These are phyloP conservation scores for Lodderomyces metapsilosis DNA, from an alignment of 1,139 yeast species.

Conservation along the genomic window DNA sequence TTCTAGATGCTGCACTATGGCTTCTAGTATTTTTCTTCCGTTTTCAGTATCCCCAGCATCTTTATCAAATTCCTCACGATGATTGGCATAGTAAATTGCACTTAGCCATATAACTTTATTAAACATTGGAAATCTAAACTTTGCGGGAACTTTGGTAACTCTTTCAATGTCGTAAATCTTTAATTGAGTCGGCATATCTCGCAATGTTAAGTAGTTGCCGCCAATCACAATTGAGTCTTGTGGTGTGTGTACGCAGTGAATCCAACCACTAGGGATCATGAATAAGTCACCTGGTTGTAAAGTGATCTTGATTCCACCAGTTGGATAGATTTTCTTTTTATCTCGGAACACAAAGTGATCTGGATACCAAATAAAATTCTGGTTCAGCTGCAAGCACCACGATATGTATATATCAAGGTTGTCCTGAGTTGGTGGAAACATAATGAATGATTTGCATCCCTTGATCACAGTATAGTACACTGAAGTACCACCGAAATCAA, in stretches of 20 bases:
- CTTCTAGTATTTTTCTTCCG: slow-evolving; percentile 5
- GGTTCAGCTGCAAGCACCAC: slow-evolving; percentile 73
- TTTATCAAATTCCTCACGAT: slow-evolving; percentile 20
- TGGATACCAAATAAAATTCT: slow-evolving; percentile 66
- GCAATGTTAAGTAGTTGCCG: slow-evolving; percentile 75
- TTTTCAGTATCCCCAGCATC: slow-evolving; percentile 20
- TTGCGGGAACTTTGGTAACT: slow-evolving; percentile 68
- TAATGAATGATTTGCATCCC: slow-evolving; percentile 71
- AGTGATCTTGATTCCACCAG: slow-evolving; percentile 62
- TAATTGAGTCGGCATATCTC: slow-evolving; percentile 63
- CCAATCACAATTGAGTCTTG: slow-evolving; percentile 80
- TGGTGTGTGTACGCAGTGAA: slow-evolving; percentile 86
- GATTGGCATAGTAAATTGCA: slow-evolving; percentile 41
- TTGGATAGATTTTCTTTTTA: slow-evolving; percentile 26
- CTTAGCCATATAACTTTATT: slow-evolving; percentile 69
- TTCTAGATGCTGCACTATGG: slow-evolving; percentile 21
- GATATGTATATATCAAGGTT: slow-evolving; percentile 61
- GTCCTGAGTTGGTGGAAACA: slow-evolving; percentile 71
- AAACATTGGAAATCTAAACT: slow-evolving; percentile 77
- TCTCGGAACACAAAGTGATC: slow-evolving; percentile 34
- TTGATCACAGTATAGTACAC: slow-evolving; percentile 80
- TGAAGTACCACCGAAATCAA: slow-evolving; percentile 91
- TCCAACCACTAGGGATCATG: slow-evolving; percentile 91
- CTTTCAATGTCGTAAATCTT: slow-evolving; percentile 61
- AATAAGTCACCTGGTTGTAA: slow-evolving; percentile 70